These are phyloP conservation scores for Cercospora canescens DNA, from an alignment of 2,329 filamentous ascomycete genomes.

Conservation along the genomic window DNA sequence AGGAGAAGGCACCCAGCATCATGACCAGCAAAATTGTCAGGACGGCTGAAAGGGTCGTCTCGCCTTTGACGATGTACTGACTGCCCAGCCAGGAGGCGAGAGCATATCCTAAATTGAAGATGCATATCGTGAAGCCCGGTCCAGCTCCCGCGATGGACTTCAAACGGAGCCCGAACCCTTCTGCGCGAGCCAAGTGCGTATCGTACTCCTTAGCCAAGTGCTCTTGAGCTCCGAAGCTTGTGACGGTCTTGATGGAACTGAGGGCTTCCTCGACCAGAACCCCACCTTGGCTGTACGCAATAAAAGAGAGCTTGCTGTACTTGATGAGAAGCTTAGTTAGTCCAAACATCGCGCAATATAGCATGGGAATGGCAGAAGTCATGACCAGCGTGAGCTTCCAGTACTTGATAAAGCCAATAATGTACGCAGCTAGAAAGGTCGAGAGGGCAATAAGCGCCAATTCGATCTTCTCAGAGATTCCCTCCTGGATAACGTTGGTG, in stretches of 20 bases:
- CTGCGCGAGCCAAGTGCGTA: constrained; percentile 67
- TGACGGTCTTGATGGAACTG: constrained; percentile 86
- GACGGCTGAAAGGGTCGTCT: constrained; percentile 67
- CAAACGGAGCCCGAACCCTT: constrained; percentile 72
- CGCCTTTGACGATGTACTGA: constrained; percentile 66
- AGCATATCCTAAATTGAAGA: constrained; percentile 84
- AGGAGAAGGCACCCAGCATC: constrained; percentile 88
- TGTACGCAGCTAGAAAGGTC: constrained; percentile 82
- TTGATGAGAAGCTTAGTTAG: constrained; percentile 75
- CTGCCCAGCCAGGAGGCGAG: constrained; percentile 88
- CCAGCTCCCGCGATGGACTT: constrained; percentile 74
- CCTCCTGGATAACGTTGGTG: constrained; percentile 89
- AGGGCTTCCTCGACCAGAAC: constrained; percentile 92
- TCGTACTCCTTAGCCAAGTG: constrained; percentile 86
- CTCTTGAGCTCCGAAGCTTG: constrained; percentile 89
- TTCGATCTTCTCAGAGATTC: constrained; percentile 85
- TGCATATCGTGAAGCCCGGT: constrained; percentile 78
- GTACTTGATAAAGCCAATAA: constrained; percentile 86
- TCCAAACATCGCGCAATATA: constrained; percentile 71
- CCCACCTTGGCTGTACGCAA: constrained; percentile 79
- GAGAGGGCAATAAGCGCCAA: constrained; percentile 74
- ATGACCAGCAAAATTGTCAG: constrained; percentile 86
- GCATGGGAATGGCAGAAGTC: constrained; percentile 74
- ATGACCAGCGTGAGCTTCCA: constrained; percentile 94
- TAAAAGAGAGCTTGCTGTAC: constrained; percentile 74